These are phyloP conservation scores for Raphanus hybrid DNA, from an alignment of 441 rosid species.

Conservation along the genomic window DNA sequence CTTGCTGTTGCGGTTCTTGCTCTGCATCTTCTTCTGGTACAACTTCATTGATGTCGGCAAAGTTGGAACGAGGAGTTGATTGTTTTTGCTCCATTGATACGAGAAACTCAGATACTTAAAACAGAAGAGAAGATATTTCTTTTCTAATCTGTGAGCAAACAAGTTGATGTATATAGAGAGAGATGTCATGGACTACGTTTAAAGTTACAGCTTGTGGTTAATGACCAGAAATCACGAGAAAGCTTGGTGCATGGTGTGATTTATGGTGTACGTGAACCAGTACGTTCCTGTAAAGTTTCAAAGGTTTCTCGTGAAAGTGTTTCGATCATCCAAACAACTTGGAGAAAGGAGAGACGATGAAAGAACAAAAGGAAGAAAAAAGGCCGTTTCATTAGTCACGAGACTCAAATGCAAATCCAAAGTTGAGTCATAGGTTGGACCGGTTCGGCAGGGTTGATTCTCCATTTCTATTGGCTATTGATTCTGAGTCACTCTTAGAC, in stretches of 20 bases:
- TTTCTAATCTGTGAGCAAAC: not conserved
- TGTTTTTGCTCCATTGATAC: constrained; percentile 47
- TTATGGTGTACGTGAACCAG: constrained; percentile 34
- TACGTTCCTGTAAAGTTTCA: constrained; percentile 45
- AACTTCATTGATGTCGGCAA: constrained; percentile 73
- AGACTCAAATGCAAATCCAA: constrained; percentile 30
- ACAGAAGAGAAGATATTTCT: constrained; percentile 11
- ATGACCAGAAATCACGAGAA: constrained; percentile 35
- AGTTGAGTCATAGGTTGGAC: constrained; percentile 2
- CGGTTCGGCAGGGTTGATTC: constrained; percentile 1
- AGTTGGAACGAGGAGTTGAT: constrained; percentile 44
- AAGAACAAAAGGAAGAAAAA: not conserved
- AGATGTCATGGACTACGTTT: not conserved
- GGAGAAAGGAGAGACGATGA: constrained; percentile 36
- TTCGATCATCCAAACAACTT: constrained; percentile 35
- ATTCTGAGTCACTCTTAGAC: not conserved
- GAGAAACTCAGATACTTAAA: constrained; percentile 6
- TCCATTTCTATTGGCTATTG: not conserved
- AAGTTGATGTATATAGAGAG: constrained; percentile 32
- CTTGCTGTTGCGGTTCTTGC: constrained; percentile 39
- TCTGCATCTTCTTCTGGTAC: constrained; percentile 54
- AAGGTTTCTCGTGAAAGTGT: constrained; percentile 57
- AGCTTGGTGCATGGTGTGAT: constrained; percentile 34
- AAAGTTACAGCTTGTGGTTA: constrained; percentile 27
- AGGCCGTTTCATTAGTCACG: constrained; percentile 35